Evolutionary conservation across 257 asterid species (phyloP).

Genomic region (Solanum phureja): DNA sequence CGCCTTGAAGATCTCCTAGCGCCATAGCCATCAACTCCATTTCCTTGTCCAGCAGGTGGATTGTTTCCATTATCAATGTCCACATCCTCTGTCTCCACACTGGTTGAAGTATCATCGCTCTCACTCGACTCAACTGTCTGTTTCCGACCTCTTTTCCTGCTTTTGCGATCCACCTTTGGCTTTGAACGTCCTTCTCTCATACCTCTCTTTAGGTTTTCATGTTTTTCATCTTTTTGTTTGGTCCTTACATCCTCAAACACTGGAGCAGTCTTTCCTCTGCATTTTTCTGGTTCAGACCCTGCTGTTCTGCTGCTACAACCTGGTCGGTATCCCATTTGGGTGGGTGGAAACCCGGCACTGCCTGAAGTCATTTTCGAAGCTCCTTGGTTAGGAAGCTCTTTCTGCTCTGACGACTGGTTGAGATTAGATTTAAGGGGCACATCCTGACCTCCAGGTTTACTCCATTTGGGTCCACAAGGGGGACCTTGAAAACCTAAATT

Average conservation of each 20-base stretch:
- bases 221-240: conserved; percentile 5
- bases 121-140: conserved; percentile 34
- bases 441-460: conserved; percentile 15
- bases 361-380: conserved; percentile 9
- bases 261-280: conserved; percentile 15
- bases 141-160: conserved; percentile 41
- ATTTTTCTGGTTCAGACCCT: conserved; percentile 17
- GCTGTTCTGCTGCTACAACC: conserved; percentile 13
- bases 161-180: conserved; percentile 21
- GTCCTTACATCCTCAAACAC: conserved; percentile 16
- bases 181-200: conserved; percentile 4
- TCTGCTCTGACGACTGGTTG: conserved; percentile 16
- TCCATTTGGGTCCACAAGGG: conserved; percentile 12
- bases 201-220: neutral
- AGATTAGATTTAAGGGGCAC: conserved; percentile 14
- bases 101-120: conserved; percentile 40
- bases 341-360: conserved; percentile 16
- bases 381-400: conserved; percentile 14
- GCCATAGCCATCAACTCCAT: conserved; percentile 19
- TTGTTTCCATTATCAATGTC: conserved; percentile 8
- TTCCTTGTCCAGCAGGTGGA: conserved; percentile 12
- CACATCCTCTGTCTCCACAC: conserved; percentile 30
- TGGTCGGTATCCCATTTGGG: conserved; percentile 17
- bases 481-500: conserved; percentile 32
- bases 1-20: conserved; percentile 55